Evolutionary conservation across 306 rosid genomes (phyloP).

Genomic region (Trifolium fragiferum): DNA sequence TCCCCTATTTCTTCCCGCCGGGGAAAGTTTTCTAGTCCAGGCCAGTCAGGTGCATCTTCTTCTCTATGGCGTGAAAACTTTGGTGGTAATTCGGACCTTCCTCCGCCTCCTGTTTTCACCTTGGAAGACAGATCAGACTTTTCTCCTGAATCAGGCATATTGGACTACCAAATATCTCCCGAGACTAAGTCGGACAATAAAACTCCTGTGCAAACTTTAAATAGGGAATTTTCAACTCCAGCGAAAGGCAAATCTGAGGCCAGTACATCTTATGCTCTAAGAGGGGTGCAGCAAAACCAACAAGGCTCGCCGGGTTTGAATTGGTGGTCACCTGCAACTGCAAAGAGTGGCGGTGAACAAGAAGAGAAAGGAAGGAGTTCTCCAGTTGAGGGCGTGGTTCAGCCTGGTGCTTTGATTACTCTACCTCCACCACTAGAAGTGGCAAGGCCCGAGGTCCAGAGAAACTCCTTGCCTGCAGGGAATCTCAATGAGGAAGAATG

Average conservation of each 20-base stretch:
- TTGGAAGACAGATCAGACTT: slow-evolving; percentile 91
- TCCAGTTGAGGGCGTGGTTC: slow-evolving; percentile 96
- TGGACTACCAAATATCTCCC: slow-evolving; percentile 83
- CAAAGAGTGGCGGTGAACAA: slow-evolving; percentile 77
- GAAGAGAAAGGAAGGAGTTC: slow-evolving; percentile 85
- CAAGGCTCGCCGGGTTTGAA: slow-evolving; percentile 65
- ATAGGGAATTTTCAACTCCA: slow-evolving; percentile 66
- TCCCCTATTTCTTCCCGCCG: slow-evolving; percentile 80
- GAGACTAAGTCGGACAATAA: slow-evolving; percentile 75
- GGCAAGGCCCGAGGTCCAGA: slow-evolving; percentile 87
- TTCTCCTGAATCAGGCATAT: slow-evolving; percentile 92
- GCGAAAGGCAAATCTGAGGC: slow-evolving; percentile 69
- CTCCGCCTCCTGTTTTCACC: slow-evolving; percentile 92
- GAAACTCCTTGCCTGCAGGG: slow-evolving; percentile 71
- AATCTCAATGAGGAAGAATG: slow-evolving; percentile 90
- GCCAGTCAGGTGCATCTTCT: slow-evolving; percentile 84
- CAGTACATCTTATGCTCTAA: slow-evolving; percentile 76
- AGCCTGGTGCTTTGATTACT: slow-evolving; percentile 84
- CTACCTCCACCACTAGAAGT: slow-evolving; percentile 90
- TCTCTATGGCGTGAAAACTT: slow-evolving; percentile 83
- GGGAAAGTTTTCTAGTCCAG: slow-evolving; percentile 80
- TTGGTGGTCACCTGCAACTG: slow-evolving; percentile 84
- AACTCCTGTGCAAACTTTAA: slow-evolving; percentile 59
- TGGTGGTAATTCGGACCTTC: slow-evolving; percentile 77
- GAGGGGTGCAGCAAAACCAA: slow-evolving; percentile 69